Base-by-base conservation (phyloP, 2,329 filamentous ascomycete genomes). In the Onygena corvina region DNA sequence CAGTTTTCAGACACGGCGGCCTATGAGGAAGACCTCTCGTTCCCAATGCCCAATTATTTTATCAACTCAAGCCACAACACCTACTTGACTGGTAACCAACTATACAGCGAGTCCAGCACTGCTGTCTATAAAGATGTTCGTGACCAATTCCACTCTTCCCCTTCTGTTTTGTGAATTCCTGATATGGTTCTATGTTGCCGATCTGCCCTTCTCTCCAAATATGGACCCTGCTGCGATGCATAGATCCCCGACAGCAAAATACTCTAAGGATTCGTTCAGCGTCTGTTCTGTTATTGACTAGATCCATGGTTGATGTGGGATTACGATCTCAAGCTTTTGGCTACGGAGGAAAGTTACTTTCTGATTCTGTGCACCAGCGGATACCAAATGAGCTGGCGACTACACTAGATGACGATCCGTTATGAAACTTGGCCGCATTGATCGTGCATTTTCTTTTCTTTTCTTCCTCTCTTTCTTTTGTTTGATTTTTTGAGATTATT, bases 31-130 rank as follows among this genome's bases (percentile, higher is more conserved):
- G 82, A 88, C 60, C 63, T 80, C 27, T 76, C 75, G 0, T 77
- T 76, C 47, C 84, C 86, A 3, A 74, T 94, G 51, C 86, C 83
- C 42, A 87, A 93, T 62, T 95, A 95, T 69, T 95, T 87, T 65
- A 89, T 95, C 63, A 94, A 83, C 54, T 93, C 86, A 57, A 94
- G 87, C 61, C 89, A 95, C 71, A 95, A 95, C 63, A 95, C 89
- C 0, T 95, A 94, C 64, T 72, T 94, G 35, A 81, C 82, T 1
- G 89, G 89, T 1, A 88, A 94, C 59, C 90, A 95, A 66, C 73
- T 92, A 34, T 81, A 79, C 52, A 87, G 86, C 42, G 79, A 80
- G 52, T 83, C 85, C 52, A 87, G 83, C 23, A 79, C 83, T 0
- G 80, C 88, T 50, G 80, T 83, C 9, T 95, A 95, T 67, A 83